Base-by-base conservation (phyloP, 352 stramenopile species). In the Phytophthora pseudosyringae region DNA sequence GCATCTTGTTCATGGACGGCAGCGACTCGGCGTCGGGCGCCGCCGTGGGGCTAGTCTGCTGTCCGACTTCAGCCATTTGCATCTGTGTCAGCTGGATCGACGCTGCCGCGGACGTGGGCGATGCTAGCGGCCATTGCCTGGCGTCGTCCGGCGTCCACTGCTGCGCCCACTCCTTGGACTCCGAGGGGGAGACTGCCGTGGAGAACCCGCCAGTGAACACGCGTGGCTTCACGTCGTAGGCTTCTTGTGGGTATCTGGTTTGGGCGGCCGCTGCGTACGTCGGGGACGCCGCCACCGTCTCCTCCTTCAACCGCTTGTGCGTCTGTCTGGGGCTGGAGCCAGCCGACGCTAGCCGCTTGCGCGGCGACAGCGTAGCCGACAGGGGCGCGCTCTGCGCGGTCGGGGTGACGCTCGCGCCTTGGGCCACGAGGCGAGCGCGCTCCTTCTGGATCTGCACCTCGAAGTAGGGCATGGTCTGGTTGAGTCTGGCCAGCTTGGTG, bases 401-500 rank as follows among this genome's bases (percentile, higher is more conserved):
- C 25, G 67, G 71, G 8, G 80, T 81, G 50, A 90, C 73, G 51
- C 59, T 86, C 12, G 74, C 66, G 21, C 76, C 80, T 63, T 89
- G 80, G 0, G 78, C 50, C 25, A 90, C 56, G 15, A 93, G 73
- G 44, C 84, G 80, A 33, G 68, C 55, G 18, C 84, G 81, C 53
- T 91, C 84, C 56, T 83, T 86, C 49, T 88, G 67, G 61, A 93
- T 93, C 72, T 93, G 80, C 54, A 47, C 71, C 54, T 90, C 84
- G 53, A 93, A 93, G 64, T 90, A 81, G 33, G 84, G 82, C 58
- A 93, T 74, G 45, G 78, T 83, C 55, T 90, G 81, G 58, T 89
- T 88, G 33, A 80, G 71, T n/a, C 81, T 76, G 35, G 83, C 85
- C 40, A 96, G 69, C 65, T 94, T 95, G 40, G 83, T 91, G 64